Base-by-base conservation (phyloP, 371 early-diverging fungal genomes). In the Choanephora cucurbitarum region DNA sequence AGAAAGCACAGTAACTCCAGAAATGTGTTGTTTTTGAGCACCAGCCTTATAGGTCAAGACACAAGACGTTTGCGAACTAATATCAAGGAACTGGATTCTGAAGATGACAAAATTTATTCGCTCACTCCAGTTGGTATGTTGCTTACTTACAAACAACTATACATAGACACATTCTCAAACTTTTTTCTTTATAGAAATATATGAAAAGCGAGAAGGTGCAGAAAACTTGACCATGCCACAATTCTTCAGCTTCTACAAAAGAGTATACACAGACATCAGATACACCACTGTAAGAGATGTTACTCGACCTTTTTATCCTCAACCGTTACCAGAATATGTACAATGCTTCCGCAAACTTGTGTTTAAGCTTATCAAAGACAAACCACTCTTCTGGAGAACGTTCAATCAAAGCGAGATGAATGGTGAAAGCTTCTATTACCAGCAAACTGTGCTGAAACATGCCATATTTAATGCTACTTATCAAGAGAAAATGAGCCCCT, bases 151-250 rank as follows among this genome's bases (percentile, higher is more conserved):
- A 37, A 37, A 37, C 14, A 31, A 46, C 0, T n/a, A 46, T 8
- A 11, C 23, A 23, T 14, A 13, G 6, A n/a, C 46, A 23, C 3
- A 23, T 37, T 37, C 37, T 37, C 14, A 14, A 37, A 9, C 14
- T 37, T 14, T 37, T 37, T 37, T 28, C 28, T 28, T n/a, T 17
- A 24, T n/a, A 43, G 28, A 11, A 22, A 17, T 21, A 7, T 52
- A 49, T 21, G 49, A 49, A 14, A 34, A 49, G 15, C 33, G 49
- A 5, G 39, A 39, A 8, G 49, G 39, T 37, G 49, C 49, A 19
- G 3, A 19, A 11, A 19, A 19, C 1, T 5, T 53, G 13, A 44
- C 53, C 14, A 21, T 44, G 7, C 53, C 53, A 2, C 34, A 53
- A 32, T 53, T 32, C 17, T 53, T 44, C 32, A 22, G 18, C n/a